Base-by-base conservation (phyloP, 2,329 filamentous ascomycete genomes). In the Pseudogymnoascus sp. region DNA sequence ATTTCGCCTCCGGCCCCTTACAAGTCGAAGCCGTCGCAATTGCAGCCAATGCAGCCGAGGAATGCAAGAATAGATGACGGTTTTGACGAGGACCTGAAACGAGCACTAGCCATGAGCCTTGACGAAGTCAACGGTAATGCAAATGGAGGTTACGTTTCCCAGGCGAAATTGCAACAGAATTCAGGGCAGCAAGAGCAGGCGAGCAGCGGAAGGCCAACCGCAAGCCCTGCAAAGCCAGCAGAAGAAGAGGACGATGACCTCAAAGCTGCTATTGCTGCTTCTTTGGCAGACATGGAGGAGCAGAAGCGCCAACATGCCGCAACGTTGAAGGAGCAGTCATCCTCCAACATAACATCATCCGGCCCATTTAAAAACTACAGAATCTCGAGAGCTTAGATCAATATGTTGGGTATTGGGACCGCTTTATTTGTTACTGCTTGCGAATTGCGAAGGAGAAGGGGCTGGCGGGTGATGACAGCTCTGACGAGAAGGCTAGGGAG, bases 221-320 rank as follows among this genome's bases (percentile, higher is more conserved):
- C 62, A 71, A 71, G 48, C 29, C 48, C 48, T 33, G 10, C 65
- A 74, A 64, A 80, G 78, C 68, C 77, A 76, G 84, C 84, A 2
- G 91, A 96, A 61, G 92, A 96, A 62, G 92, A 97, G 62, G 94
- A 99, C 71, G 88, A 91, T 0, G 93, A 97, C 70, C 78, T 99
- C 29, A 95, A 94, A 73, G 92, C 93, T 27, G 94, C 94, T 3
- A 97, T 99, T 72, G 93, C 92, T 36, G 92, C 95, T 15, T 97
- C 94, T 4, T 74, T 99, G 63, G 89, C 90, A 25, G 94, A 99
- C 71, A 97, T 97, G 91, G 94, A 99, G 75, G 90, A 97, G 74
- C 93, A 99, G 74, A 97, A 99, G 80, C 89, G 93, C 76, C 87
- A 87, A 68, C 92, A 97, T 73, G 86, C 92, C 1, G 90, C 89